Evolutionary conservation across 225 moss, liverwort and hornwort species (phyloP).

Genomic region (Polytrichum formosum): DNA sequence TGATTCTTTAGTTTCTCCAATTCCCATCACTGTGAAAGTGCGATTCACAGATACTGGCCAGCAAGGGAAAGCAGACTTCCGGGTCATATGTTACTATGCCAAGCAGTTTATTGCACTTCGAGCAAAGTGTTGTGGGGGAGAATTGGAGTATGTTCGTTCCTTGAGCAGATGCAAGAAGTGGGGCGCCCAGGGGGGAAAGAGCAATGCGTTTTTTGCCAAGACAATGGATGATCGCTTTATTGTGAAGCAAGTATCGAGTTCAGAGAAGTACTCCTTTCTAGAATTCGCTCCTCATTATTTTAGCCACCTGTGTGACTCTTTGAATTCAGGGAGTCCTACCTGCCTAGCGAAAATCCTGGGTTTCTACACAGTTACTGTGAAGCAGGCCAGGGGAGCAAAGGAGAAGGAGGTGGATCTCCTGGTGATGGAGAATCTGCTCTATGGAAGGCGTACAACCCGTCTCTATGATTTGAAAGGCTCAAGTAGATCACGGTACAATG

Average conservation of each 20-base stretch:
- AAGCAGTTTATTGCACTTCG: slow-evolving; percentile 57
- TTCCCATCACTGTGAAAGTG: slow-evolving; percentile 45
- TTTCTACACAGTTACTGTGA: slow-evolving; percentile 48
- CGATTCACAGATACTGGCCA: slow-evolving; percentile 30
- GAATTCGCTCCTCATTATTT: slow-evolving; percentile 69
- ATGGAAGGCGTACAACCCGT: slow-evolving; percentile 38
- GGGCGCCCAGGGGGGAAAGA: slow-evolving; percentile 64
- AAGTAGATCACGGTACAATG: slow-evolving; percentile 46
- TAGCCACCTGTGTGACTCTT: slow-evolving; percentile 43
- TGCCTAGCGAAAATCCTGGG: slow-evolving; percentile 63
- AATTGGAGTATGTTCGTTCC: slow-evolving; percentile 46
- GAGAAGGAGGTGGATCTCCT: slow-evolving; percentile 59
- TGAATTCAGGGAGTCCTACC: slow-evolving; percentile 60
- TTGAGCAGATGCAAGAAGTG: slow-evolving; percentile 61
- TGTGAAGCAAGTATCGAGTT: slow-evolving; percentile 61
- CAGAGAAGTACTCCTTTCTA: slow-evolving; percentile 63
- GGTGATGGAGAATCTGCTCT: slow-evolving; percentile 69
- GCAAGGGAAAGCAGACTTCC: slow-evolving; percentile 41
- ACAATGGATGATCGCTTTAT: slow-evolving; percentile 71
- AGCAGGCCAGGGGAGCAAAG: slow-evolving; percentile 36
- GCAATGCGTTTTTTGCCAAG: slow-evolving; percentile 64
- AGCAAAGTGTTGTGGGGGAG: slow-evolving; percentile 48
- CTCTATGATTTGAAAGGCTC: slow-evolving; percentile 66
- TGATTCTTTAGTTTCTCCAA: slow-evolving; percentile 32
- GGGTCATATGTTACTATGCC: slow-evolving; percentile 48